These are phyloP conservation scores for Diaporthe amygdali DNA, from an alignment of 2,329 filamentous ascomycete genomes.

Conservation along the genomic window DNA sequence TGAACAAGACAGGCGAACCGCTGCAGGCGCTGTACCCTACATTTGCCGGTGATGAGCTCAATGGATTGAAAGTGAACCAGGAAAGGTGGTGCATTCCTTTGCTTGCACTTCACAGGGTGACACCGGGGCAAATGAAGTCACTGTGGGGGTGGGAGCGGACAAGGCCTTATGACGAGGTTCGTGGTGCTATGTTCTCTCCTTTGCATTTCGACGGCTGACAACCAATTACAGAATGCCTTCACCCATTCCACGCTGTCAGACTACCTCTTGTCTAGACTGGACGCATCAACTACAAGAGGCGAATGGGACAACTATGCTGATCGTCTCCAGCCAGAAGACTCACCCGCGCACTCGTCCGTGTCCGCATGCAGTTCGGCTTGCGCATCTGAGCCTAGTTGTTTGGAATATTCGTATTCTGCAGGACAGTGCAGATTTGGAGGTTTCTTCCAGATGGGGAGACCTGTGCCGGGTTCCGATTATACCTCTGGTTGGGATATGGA, in stretches of 20 bases:
- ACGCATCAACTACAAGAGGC: not conserved
- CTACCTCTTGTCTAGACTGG: not conserved
- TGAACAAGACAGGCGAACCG: not conserved
- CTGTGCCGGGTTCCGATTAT: not conserved
- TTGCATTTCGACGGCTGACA: not conserved
- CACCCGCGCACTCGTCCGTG: not conserved
- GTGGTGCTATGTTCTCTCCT: not conserved
- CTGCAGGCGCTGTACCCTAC: not conserved
- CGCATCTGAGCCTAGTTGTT: not conserved
- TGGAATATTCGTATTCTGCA: not conserved
- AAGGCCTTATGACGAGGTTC: not conserved
- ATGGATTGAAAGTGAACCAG: not conserved
- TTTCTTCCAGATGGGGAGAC: not conserved
- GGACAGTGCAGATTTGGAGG: not conserved
- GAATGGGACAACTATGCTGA: not conserved
- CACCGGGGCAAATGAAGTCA: not conserved
- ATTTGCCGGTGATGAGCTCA: not conserved
- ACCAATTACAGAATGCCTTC: not conserved
- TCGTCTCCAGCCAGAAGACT: not conserved
- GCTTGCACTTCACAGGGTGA: not conserved
- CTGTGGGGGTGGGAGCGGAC: not conserved
- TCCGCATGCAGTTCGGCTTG: not conserved
- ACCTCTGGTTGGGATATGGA: not conserved
- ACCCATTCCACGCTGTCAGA: not conserved
- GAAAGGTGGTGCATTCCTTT: not conserved